A percentile compares a stretch with the other conserved stretches of the same genome.
phyloP scores from a whole-genome alignment of 768 basidiomycete species.

The Leccinum barrowsii region DNA sequence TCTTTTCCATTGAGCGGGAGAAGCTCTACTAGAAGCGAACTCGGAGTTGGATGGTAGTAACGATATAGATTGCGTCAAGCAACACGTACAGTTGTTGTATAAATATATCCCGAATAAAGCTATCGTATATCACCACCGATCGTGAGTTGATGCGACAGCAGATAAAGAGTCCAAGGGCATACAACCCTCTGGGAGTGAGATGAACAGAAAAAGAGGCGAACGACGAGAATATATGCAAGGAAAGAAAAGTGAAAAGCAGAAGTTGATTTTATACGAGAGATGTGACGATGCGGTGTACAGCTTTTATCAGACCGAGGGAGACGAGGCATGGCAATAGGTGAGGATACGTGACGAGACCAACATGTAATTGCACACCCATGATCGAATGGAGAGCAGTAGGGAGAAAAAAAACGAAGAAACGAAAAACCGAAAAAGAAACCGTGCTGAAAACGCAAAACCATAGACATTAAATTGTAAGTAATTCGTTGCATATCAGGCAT shows the following conservation, averaged over 20 bases:
- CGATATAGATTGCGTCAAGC: slow-evolving; percentile 25
- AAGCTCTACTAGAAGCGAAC: background rate
- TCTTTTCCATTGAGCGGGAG: background rate
- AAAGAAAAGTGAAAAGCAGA: background rate
- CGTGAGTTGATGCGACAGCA: slow-evolving; percentile 5
- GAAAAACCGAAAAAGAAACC: background rate
- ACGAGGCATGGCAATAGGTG: background rate
- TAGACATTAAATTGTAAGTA: slow-evolving; percentile 22
- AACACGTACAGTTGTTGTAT: slow-evolving; percentile 11
- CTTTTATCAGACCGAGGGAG: slow-evolving; percentile 13
- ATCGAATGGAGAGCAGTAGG: slow-evolving; percentile 17
- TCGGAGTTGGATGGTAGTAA: background rate
- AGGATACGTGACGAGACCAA: slow-evolving; percentile 5
- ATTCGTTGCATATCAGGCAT: slow-evolving; percentile 23
- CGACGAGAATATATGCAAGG: slow-evolving; percentile 4
- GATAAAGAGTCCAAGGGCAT: background rate
- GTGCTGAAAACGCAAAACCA: slow-evolving; percentile 11
- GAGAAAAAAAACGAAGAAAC: background rate
- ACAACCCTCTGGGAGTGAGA: background rate
- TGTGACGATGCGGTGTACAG: slow-evolving; percentile 28
- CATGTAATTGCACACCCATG: slow-evolving; percentile 13
- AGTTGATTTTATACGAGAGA: slow-evolving; percentile 13
- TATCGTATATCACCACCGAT: slow-evolving; percentile 22
- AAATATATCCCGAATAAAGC: slow-evolving; percentile 15
- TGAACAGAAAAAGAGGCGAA: background rate